Evolutionary conservation across 768 basidiomycete genomes (phyloP).

Genomic region (Cubamyces sp.): DNA sequence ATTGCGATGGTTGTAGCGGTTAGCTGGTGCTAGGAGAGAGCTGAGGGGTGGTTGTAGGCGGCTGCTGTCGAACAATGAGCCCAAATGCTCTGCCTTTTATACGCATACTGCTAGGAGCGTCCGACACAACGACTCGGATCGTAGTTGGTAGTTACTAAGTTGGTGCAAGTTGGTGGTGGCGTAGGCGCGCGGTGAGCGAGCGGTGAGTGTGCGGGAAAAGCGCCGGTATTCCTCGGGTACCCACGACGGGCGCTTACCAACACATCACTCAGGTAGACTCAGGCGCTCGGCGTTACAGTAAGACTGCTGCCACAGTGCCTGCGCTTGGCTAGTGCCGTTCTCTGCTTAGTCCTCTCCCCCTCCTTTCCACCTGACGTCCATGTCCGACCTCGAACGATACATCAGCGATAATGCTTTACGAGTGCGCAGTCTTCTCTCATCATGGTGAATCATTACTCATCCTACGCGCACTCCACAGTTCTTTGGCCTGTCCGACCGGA

Average conservation of each 20-base stretch:
- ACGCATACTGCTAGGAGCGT: neutral
- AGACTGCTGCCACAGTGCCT: neutral
- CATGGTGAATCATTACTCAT: neutral
- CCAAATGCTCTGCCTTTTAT: neutral
- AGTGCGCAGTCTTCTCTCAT: slow-evolving; percentile 44
- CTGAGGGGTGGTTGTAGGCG: neutral
- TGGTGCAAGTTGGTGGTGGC: neutral
- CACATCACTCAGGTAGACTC: too few species aligned
- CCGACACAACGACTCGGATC: too few species aligned
- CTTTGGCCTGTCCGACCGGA: slow-evolving; percentile 83
- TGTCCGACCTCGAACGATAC: slow-evolving; percentile 72
- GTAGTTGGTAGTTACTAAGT: too few species aligned
- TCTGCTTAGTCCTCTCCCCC: neutral
- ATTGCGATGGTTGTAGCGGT: neutral
- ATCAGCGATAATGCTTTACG: slow-evolving; percentile 79
- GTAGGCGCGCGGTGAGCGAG: neutral
- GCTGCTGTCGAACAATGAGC: neutral
- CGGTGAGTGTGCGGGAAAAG: too few species aligned
- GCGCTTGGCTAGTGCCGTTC: neutral
- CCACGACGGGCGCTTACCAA: neutral
- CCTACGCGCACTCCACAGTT: slow-evolving; percentile 48
- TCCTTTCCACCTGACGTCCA: slow-evolving; percentile 30
- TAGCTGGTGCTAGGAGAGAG: too few species aligned
- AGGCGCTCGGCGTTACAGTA: too few species aligned
- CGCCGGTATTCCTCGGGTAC: too few species aligned